phyloP scores from a whole-genome alignment of 2,329 filamentous ascomycete genomes.

The Hyphodiscus sp. region DNA sequence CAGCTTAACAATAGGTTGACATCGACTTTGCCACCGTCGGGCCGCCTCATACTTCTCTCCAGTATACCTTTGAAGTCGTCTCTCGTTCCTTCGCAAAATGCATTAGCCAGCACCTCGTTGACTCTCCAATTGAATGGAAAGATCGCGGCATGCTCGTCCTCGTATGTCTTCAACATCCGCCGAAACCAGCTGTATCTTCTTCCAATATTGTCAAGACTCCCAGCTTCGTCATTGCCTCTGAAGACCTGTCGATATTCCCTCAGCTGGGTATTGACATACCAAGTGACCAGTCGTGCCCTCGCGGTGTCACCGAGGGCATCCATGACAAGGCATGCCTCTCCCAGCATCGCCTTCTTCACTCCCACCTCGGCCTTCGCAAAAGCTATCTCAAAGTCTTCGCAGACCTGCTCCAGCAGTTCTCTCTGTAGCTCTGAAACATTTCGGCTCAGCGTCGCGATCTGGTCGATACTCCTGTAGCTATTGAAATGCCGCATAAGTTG shows the following conservation, averaged over 20 bases:
- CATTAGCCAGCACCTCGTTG: slow-evolving; percentile 80
- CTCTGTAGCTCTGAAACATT: slow-evolving; percentile 92
- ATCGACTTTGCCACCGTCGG: slow-evolving; percentile 73
- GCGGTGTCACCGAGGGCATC: slow-evolving; percentile 90
- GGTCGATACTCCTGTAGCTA: slow-evolving; percentile 94
- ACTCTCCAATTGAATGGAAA: slow-evolving; percentile 88
- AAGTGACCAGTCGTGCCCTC: slow-evolving; percentile 73
- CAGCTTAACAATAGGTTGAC: slow-evolving; percentile 85
- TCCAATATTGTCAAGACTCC: slow-evolving; percentile 92
- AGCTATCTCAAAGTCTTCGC: slow-evolving; percentile 94
- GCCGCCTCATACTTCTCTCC: slow-evolving; percentile 75
- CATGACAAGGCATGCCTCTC: slow-evolving; percentile 88
- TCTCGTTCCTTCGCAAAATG: slow-evolving; percentile 90
- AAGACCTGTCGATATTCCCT: slow-evolving; percentile 95
- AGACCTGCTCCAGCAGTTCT: slow-evolving; percentile 93
- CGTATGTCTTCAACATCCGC: slow-evolving; percentile 90
- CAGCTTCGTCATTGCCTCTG: slow-evolving; percentile 91
- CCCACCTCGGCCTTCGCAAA: slow-evolving; percentile 84
- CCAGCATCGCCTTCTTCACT: slow-evolving; percentile 61
- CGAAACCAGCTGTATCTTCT: slow-evolving; percentile 95
- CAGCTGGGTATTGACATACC: slow-evolving; percentile 97
- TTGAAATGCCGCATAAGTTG: slow-evolving; percentile 99
- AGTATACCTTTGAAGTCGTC: slow-evolving; percentile 94
- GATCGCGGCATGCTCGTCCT: slow-evolving; percentile 82
- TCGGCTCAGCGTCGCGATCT: slow-evolving; percentile 87